phyloP scores from a whole-genome alignment of 1,139 yeast species.

The Blastobotrys malaysiensis region DNA sequence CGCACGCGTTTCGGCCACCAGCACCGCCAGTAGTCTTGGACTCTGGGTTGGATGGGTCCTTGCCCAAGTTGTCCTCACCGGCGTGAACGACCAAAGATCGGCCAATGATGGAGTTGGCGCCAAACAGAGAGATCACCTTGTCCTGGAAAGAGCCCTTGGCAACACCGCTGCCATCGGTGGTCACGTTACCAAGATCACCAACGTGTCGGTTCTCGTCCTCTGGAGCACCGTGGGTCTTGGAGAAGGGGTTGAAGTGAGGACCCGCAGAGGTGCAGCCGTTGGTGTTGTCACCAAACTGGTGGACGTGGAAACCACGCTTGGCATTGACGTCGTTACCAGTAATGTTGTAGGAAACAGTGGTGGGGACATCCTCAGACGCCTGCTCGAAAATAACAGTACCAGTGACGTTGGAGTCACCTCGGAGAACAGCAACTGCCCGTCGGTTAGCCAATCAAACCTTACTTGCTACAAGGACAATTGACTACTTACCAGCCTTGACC shows the following conservation, averaged over 20 bases:
- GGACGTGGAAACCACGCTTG: constrained; percentile 94
- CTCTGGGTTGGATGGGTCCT: constrained; percentile 82
- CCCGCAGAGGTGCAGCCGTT: constrained; percentile 99
- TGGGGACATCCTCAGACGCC: constrained; percentile 67
- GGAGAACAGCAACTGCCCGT: constrained; percentile 81
- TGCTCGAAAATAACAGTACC: constrained; percentile 89
- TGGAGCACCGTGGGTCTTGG: constrained; percentile 92
- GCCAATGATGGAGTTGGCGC: constrained; percentile 82
- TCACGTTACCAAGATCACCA: constrained; percentile 94
- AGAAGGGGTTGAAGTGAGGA: constrained; percentile 95
- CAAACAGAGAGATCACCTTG: constrained; percentile 68
- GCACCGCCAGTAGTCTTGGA: constrained; percentile 97
- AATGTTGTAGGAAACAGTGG: constrained; percentile 82
- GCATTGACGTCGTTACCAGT: constrained; percentile 84
- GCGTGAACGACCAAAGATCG: constrained; percentile 95
- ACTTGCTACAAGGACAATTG: background rate
- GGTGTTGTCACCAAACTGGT: constrained; percentile 97
- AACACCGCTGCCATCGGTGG: constrained; percentile 78
- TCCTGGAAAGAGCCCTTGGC: constrained; percentile 89
- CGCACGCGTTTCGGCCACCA: constrained; percentile 98
- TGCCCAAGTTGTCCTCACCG: constrained; percentile 93
- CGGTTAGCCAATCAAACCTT: constrained; percentile 1
- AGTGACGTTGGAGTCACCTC: constrained; percentile 86
- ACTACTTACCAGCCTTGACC: constrained; percentile 33
- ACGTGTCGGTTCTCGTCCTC: constrained; percentile 86